Evolutionary conservation across 495 filamentous ascomycete genomes (phyloP).

Genomic region (Daldinia decipiens): DNA sequence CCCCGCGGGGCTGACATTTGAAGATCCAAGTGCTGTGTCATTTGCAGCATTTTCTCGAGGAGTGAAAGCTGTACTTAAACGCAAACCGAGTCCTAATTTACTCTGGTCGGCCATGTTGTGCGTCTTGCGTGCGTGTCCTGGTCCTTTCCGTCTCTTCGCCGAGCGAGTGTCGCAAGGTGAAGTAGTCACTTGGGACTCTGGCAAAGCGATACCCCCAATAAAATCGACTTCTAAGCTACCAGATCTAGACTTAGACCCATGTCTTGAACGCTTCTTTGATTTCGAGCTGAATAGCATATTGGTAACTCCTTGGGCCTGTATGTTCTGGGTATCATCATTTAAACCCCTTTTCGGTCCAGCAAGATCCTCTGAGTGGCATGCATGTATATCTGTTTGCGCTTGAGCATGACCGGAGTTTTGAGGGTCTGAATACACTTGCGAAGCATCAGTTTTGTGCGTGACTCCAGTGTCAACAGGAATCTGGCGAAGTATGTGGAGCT

Average conservation of each 20-base stretch:
- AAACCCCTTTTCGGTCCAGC: neutral
- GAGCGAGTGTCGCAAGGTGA: neutral
- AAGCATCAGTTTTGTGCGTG: neutral
- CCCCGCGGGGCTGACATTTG: neutral
- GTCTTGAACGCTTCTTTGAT: slow-evolving; percentile 21
- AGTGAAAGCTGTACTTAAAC: neutral
- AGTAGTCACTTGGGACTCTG: neutral
- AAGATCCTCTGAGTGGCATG: neutral
- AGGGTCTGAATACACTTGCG: neutral
- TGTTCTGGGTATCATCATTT: neutral
- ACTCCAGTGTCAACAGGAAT: neutral
- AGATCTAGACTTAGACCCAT: neutral
- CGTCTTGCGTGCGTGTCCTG: neutral
- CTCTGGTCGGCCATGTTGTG: neutral
- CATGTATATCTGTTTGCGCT: neutral
- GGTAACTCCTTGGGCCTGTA: neutral
- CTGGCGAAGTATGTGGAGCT: neutral
- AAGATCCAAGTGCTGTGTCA: neutral
- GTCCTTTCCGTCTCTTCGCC: slow-evolving; percentile 6
- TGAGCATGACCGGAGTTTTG: neutral
- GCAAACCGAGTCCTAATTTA: neutral
- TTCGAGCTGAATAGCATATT: neutral
- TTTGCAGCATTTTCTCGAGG: neutral
- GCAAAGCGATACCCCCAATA: neutral
- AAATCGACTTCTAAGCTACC: neutral